Evolutionary conservation across 345 rosid species (phyloP), one percentile per base, ranked within the genome.

Genomic region (Eucalyptus tenuipes): DNA sequence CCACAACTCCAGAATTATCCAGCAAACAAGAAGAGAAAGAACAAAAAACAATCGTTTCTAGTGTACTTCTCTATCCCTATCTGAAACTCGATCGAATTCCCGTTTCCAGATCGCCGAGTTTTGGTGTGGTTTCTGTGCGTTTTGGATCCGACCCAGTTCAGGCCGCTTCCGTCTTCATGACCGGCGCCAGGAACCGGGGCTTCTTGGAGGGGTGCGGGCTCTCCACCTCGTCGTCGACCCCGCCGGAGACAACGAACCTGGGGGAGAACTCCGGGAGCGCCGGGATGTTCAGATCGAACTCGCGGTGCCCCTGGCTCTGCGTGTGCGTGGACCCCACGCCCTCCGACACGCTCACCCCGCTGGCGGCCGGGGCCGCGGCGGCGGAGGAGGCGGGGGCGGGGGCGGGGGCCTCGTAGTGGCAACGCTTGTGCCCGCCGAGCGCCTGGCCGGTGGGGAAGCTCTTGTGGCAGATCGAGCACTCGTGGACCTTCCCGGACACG

Each of bases 391-490:
- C 40, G 40, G 22, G 66, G 50, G 42, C 86, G 18, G 57, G 61
- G 37, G 90, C 92, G 7, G 79, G 75, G 48, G 96, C 96, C 75
- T 95, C 97, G 87, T 94, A 94, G 94, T 95, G 97, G 86, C 97
- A 92, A 42, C 97, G 92, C 90, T 95, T 95, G 92, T 95, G 97
- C 7, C 97, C 97, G 22, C 97, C 97, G 49, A 95, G 88, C 37
- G 97, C 97, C 92, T 95, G 97, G 14, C 97, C 97, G 33, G 95
- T 93, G 22, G 96, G 91, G 88, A 95, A 95, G 57, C 90, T 87
- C 93, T 92, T 94, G 91, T 94, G 94, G 90, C 97, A 95, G 89
- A 94, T 94, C 47, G 96, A 93, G 87, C 97, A 95, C 93, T 93
- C 94, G 91, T 95, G 97, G 18, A 92, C 31, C 91, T 92, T 93